Conservation (phyloP, 495 filamentous ascomycete species). For the Penicillium mononematosum region DNA sequence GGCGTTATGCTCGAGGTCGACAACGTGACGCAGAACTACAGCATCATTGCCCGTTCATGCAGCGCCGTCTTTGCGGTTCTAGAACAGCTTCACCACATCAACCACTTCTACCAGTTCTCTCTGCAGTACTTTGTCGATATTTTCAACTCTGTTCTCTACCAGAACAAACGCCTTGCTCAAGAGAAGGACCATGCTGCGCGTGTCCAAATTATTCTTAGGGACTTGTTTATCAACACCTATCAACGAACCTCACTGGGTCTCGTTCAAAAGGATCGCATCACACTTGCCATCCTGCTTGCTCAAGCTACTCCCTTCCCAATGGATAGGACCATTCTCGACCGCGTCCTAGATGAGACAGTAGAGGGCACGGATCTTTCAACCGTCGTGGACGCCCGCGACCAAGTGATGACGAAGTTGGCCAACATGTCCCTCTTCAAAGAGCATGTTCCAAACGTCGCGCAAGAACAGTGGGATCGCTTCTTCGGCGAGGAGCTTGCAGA, state of each 20-base stretch:
- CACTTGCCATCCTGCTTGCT: conserved; percentile 91
- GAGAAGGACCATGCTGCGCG: conserved; percentile 74
- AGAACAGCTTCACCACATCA: conserved; percentile 95
- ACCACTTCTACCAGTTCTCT: conserved; percentile 99
- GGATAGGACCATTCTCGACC: conserved; percentile 84
- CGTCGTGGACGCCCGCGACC: conserved; percentile 58
- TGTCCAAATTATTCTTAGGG: conserved; percentile 80
- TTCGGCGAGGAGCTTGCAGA: conserved; percentile 84
- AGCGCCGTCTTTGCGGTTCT: conserved; percentile 95
- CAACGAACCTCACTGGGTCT: conserved; percentile 90
- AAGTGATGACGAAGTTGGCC: conserved; percentile 65
- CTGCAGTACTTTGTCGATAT: conserved; percentile 97
- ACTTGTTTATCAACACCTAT: conserved; percentile 88
- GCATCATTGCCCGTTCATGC: conserved; percentile 87
- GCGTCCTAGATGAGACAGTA: conserved; percentile 75
- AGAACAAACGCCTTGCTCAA: conserved; percentile 68
- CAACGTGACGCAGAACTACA: conserved; percentile 88
- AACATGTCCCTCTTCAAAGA: conserved; percentile 74
- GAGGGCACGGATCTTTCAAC: conserved; percentile 78
- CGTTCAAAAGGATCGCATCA: conserved; percentile 90
- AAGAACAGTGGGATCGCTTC: conserved; percentile 74
- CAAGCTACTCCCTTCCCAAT: conserved; percentile 92
- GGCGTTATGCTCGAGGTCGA: conserved; percentile 98
- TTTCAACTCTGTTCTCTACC: conserved; percentile 86
- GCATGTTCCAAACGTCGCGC: conserved; percentile 58